A percentile compares a stretch with the other conserved stretches of the same genome.
These are phyloP conservation scores for Nidula niveotomentosa DNA, from an alignment of 1,284 basidiomycete genomes.

Conservation along the genomic window DNA sequence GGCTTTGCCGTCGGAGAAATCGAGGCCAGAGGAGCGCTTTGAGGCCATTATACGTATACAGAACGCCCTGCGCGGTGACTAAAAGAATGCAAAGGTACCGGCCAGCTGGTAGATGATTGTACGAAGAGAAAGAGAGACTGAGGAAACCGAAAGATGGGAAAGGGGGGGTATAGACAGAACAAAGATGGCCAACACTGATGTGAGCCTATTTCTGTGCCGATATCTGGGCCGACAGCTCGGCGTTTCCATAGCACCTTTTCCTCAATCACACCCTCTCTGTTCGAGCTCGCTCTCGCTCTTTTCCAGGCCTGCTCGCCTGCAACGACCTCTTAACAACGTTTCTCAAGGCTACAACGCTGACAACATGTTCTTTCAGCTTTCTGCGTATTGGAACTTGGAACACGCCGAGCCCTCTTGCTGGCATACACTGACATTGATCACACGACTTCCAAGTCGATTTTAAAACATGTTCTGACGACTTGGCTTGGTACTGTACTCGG, in stretches of 20 bases:
- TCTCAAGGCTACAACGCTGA: too few species aligned
- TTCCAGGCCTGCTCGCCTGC: neutral
- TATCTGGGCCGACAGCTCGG: neutral
- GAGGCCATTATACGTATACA: conserved; percentile 26
- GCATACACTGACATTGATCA: too few species aligned
- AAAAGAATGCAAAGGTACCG: conserved; percentile 12
- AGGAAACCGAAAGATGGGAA: conserved; percentile 11
- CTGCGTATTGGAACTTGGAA: too few species aligned
- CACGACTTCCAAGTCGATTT: too few species aligned
- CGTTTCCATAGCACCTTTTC: neutral
- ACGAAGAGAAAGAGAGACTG: conserved; percentile 6
- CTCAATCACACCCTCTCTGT: neutral
- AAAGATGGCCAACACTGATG: neutral
- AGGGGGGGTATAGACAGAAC: conserved; percentile 1
- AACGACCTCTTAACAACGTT: too few species aligned
- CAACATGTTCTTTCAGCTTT: too few species aligned
- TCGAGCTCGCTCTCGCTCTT: neutral
- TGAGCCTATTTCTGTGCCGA: neutral
- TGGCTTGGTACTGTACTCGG: too few species aligned
- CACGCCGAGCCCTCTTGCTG: too few species aligned
- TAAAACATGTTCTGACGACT: too few species aligned
- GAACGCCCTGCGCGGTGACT: conserved; percentile 6
- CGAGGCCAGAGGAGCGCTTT: conserved; percentile 63
- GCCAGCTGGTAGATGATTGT: conserved; percentile 22
- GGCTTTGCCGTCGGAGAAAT: conserved; percentile 63